phyloP scores from a whole-genome alignment of 1,284 basidiomycete genomes.

The Farysia itapuensis region DNA sequence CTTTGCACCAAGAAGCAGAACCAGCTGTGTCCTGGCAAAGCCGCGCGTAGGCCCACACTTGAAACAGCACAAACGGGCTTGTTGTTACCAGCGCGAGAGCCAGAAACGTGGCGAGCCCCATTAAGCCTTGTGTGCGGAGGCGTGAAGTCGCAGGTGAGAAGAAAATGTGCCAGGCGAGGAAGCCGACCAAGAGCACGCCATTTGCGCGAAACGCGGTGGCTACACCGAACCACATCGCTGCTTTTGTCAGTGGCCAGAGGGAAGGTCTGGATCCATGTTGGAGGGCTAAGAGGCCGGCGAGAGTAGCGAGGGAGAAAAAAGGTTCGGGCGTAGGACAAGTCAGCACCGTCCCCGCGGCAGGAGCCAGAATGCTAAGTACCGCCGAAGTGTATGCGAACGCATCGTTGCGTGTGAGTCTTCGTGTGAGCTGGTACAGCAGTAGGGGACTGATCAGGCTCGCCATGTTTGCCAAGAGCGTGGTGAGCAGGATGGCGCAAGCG shows the following conservation, averaged over 20 bases:
- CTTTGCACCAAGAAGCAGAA: conserved; percentile 70
- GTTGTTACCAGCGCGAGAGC: neutral
- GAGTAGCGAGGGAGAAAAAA: conserved; percentile 72
- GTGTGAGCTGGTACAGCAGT: conserved; percentile 65
- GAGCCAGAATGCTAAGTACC: conserved; percentile 75
- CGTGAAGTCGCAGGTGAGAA: neutral
- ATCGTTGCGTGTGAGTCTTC: conserved; percentile 60
- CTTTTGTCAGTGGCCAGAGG: conserved; percentile 65
- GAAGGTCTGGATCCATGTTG: neutral
- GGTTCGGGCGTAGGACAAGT: conserved; percentile 78
- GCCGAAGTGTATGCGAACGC: conserved; percentile 68
- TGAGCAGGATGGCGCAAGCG: conserved; percentile 16
- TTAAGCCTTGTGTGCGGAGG: neutral
- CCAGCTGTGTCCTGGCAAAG: conserved; percentile 66
- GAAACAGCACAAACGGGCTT: conserved; percentile 73
- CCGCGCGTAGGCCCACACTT: conserved; percentile 68
- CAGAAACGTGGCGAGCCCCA: neutral
- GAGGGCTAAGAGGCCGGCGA: conserved; percentile 26
- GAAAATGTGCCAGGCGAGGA: conserved; percentile 59
- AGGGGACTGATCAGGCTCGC: conserved; percentile 62
- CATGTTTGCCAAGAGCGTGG: conserved; percentile 24
- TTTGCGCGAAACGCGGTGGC: conserved; percentile 79
- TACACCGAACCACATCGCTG: conserved; percentile 69
- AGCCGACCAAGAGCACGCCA: conserved; percentile 74
- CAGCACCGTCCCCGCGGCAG: conserved; percentile 72